These are phyloP conservation scores for Aphanomyces euteiches DNA, from an alignment of 352 stramenopile genomes.

Conservation along the genomic window DNA sequence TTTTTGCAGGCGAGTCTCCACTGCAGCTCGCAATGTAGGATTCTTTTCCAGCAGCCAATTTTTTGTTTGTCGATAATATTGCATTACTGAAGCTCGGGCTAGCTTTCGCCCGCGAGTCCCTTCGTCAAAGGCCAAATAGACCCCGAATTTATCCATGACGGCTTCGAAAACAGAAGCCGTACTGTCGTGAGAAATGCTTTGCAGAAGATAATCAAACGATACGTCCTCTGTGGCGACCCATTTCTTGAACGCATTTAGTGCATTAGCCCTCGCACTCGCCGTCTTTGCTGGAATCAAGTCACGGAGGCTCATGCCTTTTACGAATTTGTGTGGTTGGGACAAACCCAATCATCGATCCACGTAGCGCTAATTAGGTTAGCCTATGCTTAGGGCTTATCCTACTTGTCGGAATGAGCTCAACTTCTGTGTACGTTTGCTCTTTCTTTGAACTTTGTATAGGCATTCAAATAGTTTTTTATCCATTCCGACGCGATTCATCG, in stretches of 20 bases:
- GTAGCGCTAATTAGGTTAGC: not conserved
- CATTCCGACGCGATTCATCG: too few relatives aligned
- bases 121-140: not conserved
- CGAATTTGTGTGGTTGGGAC: not conserved
- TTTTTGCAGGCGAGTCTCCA: not conserved
- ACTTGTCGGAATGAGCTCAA: not conserved
- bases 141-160: not conserved
- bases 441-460: not conserved
- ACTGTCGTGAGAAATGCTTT: not conserved
- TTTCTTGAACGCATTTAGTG: not conserved
- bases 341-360: not conserved
- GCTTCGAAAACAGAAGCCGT: not conserved
- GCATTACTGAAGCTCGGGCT: not conserved
- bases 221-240: not conserved
- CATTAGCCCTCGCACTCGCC: not conserved
- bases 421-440: not conserved
- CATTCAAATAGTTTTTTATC: not conserved
- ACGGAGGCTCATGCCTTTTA: not conserved
- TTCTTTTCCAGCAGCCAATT: not conserved
- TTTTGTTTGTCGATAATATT: constrained; percentile 1
- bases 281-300: constrained; percentile 4
- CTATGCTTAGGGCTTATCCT: too few relatives aligned
- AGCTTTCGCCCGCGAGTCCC: too few relatives aligned
- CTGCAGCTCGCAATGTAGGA: not conserved
- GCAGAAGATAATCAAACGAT: not conserved